Percentiles rank a stretch among this genome's conserved stretches.
Evolutionary conservation across 176 grass and related monocot species (phyloP).

Genomic region (Cenchrus fungigraminus): DNA sequence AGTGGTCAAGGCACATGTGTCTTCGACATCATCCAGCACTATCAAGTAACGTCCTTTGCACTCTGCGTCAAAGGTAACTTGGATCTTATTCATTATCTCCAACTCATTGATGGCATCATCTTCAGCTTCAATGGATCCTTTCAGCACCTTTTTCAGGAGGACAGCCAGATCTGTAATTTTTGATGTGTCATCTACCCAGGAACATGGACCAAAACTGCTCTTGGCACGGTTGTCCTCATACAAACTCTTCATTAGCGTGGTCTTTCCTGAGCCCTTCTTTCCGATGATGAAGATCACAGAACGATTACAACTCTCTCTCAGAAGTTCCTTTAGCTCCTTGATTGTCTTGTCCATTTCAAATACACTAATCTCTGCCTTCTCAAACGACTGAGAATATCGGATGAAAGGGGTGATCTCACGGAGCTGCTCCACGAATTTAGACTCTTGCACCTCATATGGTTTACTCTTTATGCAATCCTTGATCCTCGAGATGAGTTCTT

Average conservation of each 20-base stretch:
- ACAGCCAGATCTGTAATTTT: background rate
- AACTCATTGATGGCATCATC: background rate
- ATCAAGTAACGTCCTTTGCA: background rate
- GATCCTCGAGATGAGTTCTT: background rate
- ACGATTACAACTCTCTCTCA: background rate
- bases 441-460: background rate
- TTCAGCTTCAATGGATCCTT: background rate
- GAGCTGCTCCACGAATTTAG: background rate
- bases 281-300: background rate
- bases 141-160: background rate
- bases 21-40: constrained; percentile 9
- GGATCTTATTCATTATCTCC: background rate
- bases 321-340: background rate
- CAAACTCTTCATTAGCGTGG: background rate
- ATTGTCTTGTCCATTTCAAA: background rate
- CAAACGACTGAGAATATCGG: background rate
- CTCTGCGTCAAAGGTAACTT: background rate
- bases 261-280: background rate
- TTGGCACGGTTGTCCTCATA: background rate
- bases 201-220: background rate
- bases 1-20: background rate
- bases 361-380: background rate
- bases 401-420: background rate
- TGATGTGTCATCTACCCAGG: background rate
- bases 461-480: background rate